Base-by-base conservation (phyloP, 768 basidiomycete genomes). In the Boletus rex-veris region DNA sequence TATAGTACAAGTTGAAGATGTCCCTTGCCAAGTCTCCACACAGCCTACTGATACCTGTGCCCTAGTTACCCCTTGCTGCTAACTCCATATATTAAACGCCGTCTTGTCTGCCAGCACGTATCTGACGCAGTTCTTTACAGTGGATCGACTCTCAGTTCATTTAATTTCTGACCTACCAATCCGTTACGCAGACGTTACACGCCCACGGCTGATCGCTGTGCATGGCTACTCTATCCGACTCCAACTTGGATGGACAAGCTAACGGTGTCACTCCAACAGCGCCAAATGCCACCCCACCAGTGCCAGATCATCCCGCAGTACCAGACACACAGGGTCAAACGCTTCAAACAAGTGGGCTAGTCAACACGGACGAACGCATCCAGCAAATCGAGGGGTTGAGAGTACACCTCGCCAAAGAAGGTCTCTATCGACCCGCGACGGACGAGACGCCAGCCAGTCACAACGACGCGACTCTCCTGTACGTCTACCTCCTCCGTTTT, bases 381-480 rank as follows among this genome's bases (percentile, higher is more conserved):
- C 51, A 45, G 15, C 48, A 61, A 4, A 40, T 90, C 19, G 63
- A 67, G 5, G 61, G 66, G 0, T 87, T 91, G 76, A 86, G 81
- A 63, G 61, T 72, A 12, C 74, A 71, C 41, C 73, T 90, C 15
- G 59, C 57, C 4, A 70, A 76, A 24, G 77, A 78, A 3, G 71
- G 74, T n/a, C 74, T 88, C 31, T 90, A 86, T 66, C 66, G 54
- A 5, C 75, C 76, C 15, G 53, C 69, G 3, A 58, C 68, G 15
- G 71, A 72, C 26, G 58, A 53, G 1, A 47, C 43, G 28, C 61
- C 56, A 15, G 74, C 84, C 0, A 82, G 81, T 4, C 83, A 84
- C 57, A 82, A 87, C 47, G 89, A 91, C 39, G 62, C 77, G 1
- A 88, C 86, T 3, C 68, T 92, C 18, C 64, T 88, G 86, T 90